Evolutionary conservation across 2,329 filamentous ascomycete genomes (phyloP), one percentile per base, ranked within the genome.

Genomic region (Aspergillus viridinutans): DNA sequence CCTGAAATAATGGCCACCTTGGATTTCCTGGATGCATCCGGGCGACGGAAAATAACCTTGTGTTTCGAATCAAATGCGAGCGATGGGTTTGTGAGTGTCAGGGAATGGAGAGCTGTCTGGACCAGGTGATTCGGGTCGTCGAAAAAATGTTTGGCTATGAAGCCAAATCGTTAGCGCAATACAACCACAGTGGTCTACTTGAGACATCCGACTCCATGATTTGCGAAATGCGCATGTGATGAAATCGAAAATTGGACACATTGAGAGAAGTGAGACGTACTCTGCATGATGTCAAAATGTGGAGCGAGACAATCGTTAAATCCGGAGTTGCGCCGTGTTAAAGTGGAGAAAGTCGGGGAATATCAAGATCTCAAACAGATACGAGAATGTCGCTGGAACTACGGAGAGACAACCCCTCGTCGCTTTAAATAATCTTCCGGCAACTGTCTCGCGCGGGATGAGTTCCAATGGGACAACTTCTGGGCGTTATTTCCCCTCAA

Each of bases 1-100:
- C 93, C 93, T 2, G 90, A 92, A 64, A 97, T 81, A 68, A 97
- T 82, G 56, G 90, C 90, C 48, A 96, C 91, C 68, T 90, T 84
- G 17, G 80, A 72, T 29, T 75, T 70, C 29, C 69, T 71, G n/a
- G 80, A 63, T 58, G 75, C 74, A 73, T 78, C 67, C 23, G 85
- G 87, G 20, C 89, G 84, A 55, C 85, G 84, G 78, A 94, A 96
- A 68, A 96, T 76, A 67, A 95, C 88, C 74, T 96, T 97, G 78
- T 95, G 89, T 52, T 85, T 79, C 29, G 78, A 74, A 72, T 97
- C 92, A 64, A 94, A 83, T 52, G 89, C 88, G 25, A 95, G 79
- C 38, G 88, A 88, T 8, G 93, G 93, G 74, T 97, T 97, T 52
- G 89, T 92, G 60, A 90, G 79, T 23, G 91, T 93, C 35, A 94